A percentile compares a stretch with the other conserved stretches of the same genome.
Evolutionary conservation across 192 early-diverging fungal species (phyloP).

Genomic region (Phlyctochytrium arcticum): DNA sequence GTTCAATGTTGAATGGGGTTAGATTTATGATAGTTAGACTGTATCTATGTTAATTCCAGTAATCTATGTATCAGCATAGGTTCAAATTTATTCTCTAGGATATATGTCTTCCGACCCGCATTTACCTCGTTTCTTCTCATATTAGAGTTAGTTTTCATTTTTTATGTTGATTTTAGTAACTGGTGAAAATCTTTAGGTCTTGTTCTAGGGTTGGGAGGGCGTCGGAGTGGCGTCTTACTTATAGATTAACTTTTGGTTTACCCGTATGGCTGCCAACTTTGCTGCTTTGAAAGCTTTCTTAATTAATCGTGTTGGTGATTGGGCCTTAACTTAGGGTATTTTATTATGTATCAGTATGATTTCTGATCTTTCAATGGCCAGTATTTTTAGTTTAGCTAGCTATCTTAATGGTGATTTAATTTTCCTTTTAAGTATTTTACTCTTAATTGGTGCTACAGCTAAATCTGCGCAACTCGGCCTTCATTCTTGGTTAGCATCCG

Average conservation of each 20-base stretch:
- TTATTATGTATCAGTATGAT: slow-evolving; percentile 59
- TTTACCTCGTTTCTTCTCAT: slow-evolving; percentile 50
- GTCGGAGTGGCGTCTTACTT: slow-evolving; percentile 62
- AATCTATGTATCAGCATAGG: slow-evolving; percentile 53
- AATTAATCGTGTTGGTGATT: slow-evolving; percentile 69
- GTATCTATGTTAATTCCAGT: slow-evolving; percentile 63
- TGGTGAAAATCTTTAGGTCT: slow-evolving; percentile 65
- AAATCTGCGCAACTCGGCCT: slow-evolving; percentile 65
- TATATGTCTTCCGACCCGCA: slow-evolving; percentile 60
- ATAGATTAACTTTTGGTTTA: slow-evolving; percentile 73
- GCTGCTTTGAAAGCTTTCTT: slow-evolving; percentile 63
- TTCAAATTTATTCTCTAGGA: slow-evolving; percentile 62
- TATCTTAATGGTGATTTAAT: slow-evolving; percentile 61
- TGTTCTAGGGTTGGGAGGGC: slow-evolving; percentile 36
- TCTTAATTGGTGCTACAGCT: slow-evolving; percentile 64
- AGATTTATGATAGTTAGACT: slow-evolving; percentile 68
- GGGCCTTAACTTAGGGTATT: slow-evolving; percentile 58
- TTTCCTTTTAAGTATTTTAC: slow-evolving; percentile 58
- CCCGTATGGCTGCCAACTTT: slow-evolving; percentile 64
- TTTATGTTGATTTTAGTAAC: slow-evolving; percentile 68
- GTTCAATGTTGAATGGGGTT: slow-evolving; percentile 65
- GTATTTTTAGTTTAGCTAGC: slow-evolving; percentile 58
- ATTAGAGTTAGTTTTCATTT: slow-evolving; percentile 70
- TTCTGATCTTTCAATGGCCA: slow-evolving; percentile 64
- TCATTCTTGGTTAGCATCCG: slow-evolving; percentile 54